phyloP scores from a whole-genome alignment of 805 yeast species.

The Kluyveromyces wickerhamii region DNA sequence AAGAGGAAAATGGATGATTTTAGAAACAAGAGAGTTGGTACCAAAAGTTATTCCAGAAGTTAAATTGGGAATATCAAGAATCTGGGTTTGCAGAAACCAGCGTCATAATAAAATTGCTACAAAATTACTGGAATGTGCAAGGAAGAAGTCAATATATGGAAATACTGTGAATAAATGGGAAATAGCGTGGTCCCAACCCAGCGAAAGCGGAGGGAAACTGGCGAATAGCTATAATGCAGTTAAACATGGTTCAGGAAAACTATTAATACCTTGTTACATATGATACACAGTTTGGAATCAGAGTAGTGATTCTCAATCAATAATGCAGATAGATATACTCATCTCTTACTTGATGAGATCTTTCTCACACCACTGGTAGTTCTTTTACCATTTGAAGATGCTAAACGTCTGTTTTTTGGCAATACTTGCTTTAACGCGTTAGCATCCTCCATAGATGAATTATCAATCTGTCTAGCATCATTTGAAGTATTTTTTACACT shows the following conservation, averaged over 20 bases:
- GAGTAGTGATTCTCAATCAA: no score
- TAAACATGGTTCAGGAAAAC: slow-evolving; percentile 34
- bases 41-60: slow-evolving; percentile 36
- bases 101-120: slow-evolving; percentile 46
- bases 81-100: slow-evolving; percentile 37
- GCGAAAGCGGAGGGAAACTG: slow-evolving; percentile 52
- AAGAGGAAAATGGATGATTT: slow-evolving; percentile 53
- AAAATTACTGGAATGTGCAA: slow-evolving; percentile 37
- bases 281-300: slow-evolving; percentile 8
- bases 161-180: slow-evolving; percentile 33
- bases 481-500: slow-evolving; percentile 15
- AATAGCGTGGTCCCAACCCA: slow-evolving; percentile 69
- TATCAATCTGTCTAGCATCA: slow-evolving; percentile 8
- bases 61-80: slow-evolving; percentile 42
- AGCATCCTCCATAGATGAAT: slow-evolving; percentile 13
- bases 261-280: slow-evolving; percentile 27
- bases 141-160: slow-evolving; percentile 43
- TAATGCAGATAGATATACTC: no score
- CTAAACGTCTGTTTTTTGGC: slow-evolving; percentile 25
- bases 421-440: slow-evolving; percentile 22
- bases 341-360: slow-evolving; percentile 14
- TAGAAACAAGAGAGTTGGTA: slow-evolving; percentile 42
- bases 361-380: slow-evolving; percentile 30
- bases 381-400: slow-evolving; percentile 24
- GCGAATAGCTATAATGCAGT: slow-evolving; percentile 51